A percentile compares a stretch with the other conserved stretches of the same genome.
These are phyloP conservation scores for Breviolum minutum DNA, from an alignment of 73 alveolate species.

Conservation along the genomic window DNA sequence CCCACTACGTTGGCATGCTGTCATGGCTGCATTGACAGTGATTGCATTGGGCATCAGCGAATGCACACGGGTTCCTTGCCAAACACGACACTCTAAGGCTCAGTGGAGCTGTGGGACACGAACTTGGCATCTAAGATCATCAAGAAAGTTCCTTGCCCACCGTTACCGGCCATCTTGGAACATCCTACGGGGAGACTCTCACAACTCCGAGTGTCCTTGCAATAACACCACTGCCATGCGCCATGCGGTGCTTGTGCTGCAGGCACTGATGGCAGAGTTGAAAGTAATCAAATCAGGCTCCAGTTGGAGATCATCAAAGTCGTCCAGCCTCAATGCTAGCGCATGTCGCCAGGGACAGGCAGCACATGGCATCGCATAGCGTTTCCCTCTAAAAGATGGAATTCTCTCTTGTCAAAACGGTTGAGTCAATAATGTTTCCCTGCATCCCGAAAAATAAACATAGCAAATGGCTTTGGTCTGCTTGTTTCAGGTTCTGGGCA, in stretches of 20 bases:
- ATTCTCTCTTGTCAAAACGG: no score
- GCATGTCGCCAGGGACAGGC: neutral
- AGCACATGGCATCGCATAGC: no score
- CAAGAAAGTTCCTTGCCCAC: neutral
- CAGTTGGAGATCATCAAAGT: neutral
- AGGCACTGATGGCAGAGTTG: constrained; percentile 63
- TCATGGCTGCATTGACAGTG: constrained; percentile 75
- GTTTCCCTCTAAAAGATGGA: no score
- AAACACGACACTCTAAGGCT: no score
- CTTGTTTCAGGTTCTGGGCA: no score
- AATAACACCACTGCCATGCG: constrained; percentile 18
- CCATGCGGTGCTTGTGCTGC: constrained; percentile 23
- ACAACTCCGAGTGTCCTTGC: neutral
- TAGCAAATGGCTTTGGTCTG: no score
- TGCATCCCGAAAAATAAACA: no score
- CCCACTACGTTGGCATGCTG: constrained; percentile 37
- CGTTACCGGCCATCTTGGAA: neutral
- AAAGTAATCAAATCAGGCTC: constrained; percentile 57
- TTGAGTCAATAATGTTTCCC: no score
- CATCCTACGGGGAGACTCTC: neutral
- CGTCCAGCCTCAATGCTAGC: neutral
- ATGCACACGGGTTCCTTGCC: neutral
- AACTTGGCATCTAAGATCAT: neutral
- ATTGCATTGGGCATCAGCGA: constrained; percentile 37
- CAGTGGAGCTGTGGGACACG: no score